Base-by-base conservation (phyloP, 2,329 filamentous ascomycete genomes). In the Fusarium nanum region DNA sequence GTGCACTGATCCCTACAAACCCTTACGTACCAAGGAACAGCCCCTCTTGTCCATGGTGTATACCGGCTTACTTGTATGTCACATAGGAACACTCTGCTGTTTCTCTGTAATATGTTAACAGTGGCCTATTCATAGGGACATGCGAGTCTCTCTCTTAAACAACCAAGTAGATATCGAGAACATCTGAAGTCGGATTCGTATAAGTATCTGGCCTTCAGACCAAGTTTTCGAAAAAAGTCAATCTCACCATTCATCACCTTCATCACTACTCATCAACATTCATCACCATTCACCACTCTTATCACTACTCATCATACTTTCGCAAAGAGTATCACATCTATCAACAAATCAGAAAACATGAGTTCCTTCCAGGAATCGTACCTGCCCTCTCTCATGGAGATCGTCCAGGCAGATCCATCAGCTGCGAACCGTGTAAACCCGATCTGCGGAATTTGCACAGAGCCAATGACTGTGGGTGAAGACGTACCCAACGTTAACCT, bases 401-500 rank as follows among this genome's bases (percentile, higher is more conserved):
- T 57, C 6, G 22, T 69, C 9, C 12, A 18, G 3, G 3, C 40
- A 4, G 52, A 69, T 11, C 27, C 42, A 3, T 66, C 65, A 8
- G 52, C 34, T 7, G 28, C 25, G 7, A 23, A 54, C 3, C 30
- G 60, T 4, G 7, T 61, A 14, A n/a, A 47, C 10, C 23, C 69
- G 6, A 16, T 37, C 13, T 69, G 66, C 41, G 16, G 4, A 7
- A 37, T 69, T 2, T 69, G 66, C 8, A 13, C 12, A 7, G 62
- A 67, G 9, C 16, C 18, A 14, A 67, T 67, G 52, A 50, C n/a
- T 0, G 5, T 18, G 1, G 20, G 37, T 7, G 32, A 22, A 11
- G 41, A 61, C 3, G 25, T 56, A 5, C 7, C 23, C 2, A 7
- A n/a, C 8, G 5, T 14, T 23, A 30, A 45, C 3, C 27, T 10